Base-by-base conservation (phyloP, 257 asterid species). In the Solanum medicagineum region DNA sequence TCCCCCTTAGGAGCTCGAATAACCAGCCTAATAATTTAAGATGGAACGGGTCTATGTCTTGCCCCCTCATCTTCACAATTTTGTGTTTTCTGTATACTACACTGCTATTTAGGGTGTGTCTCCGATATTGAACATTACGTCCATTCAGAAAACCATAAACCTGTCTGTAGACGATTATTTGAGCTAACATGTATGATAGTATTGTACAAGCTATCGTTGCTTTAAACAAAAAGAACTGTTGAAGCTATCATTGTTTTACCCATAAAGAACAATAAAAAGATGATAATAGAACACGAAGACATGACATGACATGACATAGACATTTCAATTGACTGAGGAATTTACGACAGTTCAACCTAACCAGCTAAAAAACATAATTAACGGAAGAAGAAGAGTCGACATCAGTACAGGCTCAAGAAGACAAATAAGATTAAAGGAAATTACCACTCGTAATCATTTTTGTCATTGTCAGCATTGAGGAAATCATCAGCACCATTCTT, bases 371-470 rank as follows among this genome's bases (percentile, higher is more conserved):
- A 82, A 53, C 56, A 82, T 40, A 57, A 80, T 87, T 83, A 60
- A 82, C 57, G 29, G 85, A 22, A 85, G 63, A 54, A 77, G 81
- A 62, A 40, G 53, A 80, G 49, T 59, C 74, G 20, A 85, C 63
- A 55, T 77, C 87, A 87, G 56, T 47, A 86, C 77, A 87, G 85
- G 83, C 32, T 81, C 17, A 74, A 85, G 55, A 87, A 84, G 85
- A 22, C 15, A 40, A 40, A 62, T 54, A 73, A 29, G 81, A 54
- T 59, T 57, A 32, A 56, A 85, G 81, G 47, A 26, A 84, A 80
- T 87, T 93, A 97, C 99, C 99, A 97, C 73, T 97, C 98, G 84
- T 95, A 97, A 89, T 97, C 99, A 88, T 97, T 97, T 87, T 97
- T 97, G 89, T 97, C 99, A 84, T 91, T 94, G 87, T 95, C 99